phyloP scores from a whole-genome alignment of 345 rosid genomes.

The Barbarea vulgaris region DNA sequence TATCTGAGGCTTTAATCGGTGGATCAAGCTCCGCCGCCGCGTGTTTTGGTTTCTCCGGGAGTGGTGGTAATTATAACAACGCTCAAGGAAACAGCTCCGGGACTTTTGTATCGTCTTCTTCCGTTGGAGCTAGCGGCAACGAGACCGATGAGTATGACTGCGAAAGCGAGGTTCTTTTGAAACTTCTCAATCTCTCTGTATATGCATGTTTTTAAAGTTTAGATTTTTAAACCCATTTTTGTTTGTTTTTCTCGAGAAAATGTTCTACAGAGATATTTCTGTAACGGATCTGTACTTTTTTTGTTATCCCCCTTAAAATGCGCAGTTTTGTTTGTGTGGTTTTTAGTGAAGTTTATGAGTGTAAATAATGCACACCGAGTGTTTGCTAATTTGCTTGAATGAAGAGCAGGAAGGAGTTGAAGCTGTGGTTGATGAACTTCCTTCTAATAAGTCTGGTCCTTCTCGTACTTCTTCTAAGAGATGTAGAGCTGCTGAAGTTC shows the following conservation, averaged over 20 bases:
- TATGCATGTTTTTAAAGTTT: conserved; percentile 15
- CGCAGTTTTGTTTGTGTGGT: neutral
- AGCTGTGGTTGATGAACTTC: conserved; percentile 57
- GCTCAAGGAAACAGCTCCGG: conserved; percentile 36
- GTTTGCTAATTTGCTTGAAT: conserved; percentile 9
- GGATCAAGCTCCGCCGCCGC: conserved; percentile 24
- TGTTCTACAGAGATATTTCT: neutral
- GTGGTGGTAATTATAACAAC: conserved; percentile 29
- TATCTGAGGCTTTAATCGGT: conserved; percentile 24
- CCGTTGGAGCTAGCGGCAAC: conserved; percentile 58
- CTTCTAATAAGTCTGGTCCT: conserved; percentile 48
- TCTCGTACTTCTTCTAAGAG: conserved; percentile 75
- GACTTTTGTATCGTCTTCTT: conserved; percentile 49
- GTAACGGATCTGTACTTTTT: conserved; percentile 34
- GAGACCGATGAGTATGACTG: conserved; percentile 72
- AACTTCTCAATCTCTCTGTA: neutral
- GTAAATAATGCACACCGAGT: neutral
- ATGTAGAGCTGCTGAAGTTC: conserved; percentile 96
- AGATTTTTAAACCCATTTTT: neutral
- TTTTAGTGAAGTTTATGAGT: neutral
- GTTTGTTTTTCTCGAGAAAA: conserved; percentile 24
- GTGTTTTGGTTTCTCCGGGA: conserved; percentile 36
- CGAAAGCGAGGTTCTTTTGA: conserved; percentile 72
- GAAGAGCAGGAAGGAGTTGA: conserved; percentile 65
- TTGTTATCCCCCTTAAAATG: neutral